Percentiles rank a stretch among this genome's conserved stretches.
These are phyloP conservation scores for Daldinia grandis DNA, from an alignment of 495 filamentous ascomycete species.

Conservation along the genomic window DNA sequence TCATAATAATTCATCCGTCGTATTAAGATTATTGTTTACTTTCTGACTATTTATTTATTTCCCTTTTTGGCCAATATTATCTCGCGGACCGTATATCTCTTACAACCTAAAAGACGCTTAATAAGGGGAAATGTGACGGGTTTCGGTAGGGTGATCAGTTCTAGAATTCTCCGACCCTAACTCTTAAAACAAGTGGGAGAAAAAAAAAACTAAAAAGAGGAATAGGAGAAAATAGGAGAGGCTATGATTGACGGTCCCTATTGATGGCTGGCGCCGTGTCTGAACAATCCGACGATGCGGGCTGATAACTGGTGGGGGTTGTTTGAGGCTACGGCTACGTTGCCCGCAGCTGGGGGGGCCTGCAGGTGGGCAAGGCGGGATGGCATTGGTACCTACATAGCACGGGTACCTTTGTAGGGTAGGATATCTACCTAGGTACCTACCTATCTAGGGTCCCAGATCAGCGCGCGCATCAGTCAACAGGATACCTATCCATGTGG, in stretches of 20 bases:
- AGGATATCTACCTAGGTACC: no score
- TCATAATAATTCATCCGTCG: conserved; percentile 34
- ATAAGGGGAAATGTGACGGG: conserved; percentile 33
- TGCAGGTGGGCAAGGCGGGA: conserved; percentile 5
- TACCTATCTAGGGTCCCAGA: conserved; percentile 28
- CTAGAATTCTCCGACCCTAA: conserved; percentile 17
- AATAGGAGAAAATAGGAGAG: conserved; percentile 25
- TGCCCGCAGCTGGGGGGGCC: conserved; percentile 29
- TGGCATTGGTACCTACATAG: conserved; percentile 1
- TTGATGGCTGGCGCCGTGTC: conserved; percentile 27
- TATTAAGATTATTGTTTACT: conserved; percentile 44
- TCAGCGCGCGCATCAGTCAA: conserved; percentile 34
- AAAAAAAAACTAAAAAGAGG: background rate
- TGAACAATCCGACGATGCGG: conserved; percentile 28
- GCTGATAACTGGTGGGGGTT: conserved; percentile 37
- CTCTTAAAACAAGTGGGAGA: conserved; percentile 5
- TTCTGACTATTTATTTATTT: conserved; percentile 38
- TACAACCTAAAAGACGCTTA: conserved; percentile 8
- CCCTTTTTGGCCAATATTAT: conserved; percentile 17
- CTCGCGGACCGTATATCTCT: conserved; percentile 7
- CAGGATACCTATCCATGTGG: conserved; percentile 32
- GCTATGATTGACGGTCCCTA: conserved; percentile 14
- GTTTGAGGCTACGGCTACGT: conserved; percentile 38
- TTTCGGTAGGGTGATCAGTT: conserved; percentile 18
- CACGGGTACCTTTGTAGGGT: conserved; percentile 1